phyloP scores from a whole-genome alignment of 129 eudicot genomes.

The Tanacetum coccineum region DNA sequence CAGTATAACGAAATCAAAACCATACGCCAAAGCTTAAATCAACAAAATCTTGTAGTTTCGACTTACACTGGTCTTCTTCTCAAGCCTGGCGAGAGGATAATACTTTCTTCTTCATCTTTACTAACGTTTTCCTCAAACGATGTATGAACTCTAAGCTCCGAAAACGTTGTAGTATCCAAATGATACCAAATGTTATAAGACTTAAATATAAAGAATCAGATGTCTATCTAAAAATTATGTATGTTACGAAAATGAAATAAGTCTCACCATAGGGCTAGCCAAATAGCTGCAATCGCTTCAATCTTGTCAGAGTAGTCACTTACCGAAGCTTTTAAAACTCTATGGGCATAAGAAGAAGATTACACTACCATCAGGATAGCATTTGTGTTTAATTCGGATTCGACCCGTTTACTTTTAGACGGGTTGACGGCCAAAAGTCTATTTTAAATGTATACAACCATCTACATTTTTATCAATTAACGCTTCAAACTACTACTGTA shows the following conservation, averaged over 20 bases:
- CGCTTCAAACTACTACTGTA: neutral
- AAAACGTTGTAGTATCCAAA: constrained; percentile 27
- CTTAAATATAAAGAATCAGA: neutral
- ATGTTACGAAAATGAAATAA: neutral
- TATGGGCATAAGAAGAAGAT: constrained; percentile 23
- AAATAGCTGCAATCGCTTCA: constrained; percentile 78
- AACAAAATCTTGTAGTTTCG: constrained; percentile 5
- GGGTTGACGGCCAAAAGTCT: neutral
- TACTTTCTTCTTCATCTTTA: constrained; percentile 43
- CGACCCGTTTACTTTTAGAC: neutral
- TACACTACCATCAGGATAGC: constrained; percentile 1
- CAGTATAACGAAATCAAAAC: neutral
- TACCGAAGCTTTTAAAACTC: constrained; percentile 63
- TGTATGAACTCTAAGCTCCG: constrained; percentile 41
- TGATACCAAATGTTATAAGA: constrained; percentile 22
- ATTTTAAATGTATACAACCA: neutral
- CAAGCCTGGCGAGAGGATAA: constrained; percentile 45
- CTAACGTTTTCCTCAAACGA: constrained; percentile 31
- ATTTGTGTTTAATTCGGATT: neutral
- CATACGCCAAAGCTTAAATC: neutral
- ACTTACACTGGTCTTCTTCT: constrained; percentile 74
- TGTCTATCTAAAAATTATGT: neutral
- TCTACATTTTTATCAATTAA: neutral
- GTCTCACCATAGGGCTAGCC: constrained; percentile 52
- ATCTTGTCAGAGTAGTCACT: constrained; percentile 78